These are phyloP conservation scores for Prinsepia uniflora DNA, from an alignment of 306 rosid genomes.

Conservation along the genomic window DNA sequence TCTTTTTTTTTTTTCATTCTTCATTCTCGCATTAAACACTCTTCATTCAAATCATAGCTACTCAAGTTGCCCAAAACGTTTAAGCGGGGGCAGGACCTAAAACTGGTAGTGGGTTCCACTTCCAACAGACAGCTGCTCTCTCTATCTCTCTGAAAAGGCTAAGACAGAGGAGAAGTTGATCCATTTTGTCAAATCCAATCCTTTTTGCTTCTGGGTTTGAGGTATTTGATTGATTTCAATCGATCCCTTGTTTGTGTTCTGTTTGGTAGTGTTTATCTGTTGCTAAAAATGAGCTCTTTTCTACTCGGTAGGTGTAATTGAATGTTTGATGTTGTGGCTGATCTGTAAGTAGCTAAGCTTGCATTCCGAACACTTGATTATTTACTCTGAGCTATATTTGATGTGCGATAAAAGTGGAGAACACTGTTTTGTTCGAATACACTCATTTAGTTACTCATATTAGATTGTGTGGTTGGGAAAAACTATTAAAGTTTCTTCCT, in stretches of 20 bases:
- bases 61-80: background rate
- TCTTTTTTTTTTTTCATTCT: background rate
- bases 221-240: constrained; percentile 5
- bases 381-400: background rate
- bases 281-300: constrained; percentile 10
- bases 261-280: background rate
- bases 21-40: background rate
- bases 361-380: background rate
- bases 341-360: background rate
- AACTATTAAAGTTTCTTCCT: background rate
- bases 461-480: background rate
- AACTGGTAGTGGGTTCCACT: constrained; percentile 7
- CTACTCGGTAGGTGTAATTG: background rate
- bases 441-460: background rate
- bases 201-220: constrained; percentile 12
- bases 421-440: background rate
- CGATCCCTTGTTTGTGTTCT: background rate
- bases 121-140: background rate
- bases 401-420: background rate
- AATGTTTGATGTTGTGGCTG: background rate
- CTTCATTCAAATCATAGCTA: background rate
- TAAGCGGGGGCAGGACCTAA: background rate
- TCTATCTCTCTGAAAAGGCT: background rate
- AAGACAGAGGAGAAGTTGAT: constrained; percentile 11
- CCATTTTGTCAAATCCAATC: constrained; percentile 10